Percentiles rank a stretch among this genome's conserved stretches.
These are phyloP conservation scores for Phragmites australis DNA, from an alignment of 176 grass and related monocot species.

Conservation along the genomic window DNA sequence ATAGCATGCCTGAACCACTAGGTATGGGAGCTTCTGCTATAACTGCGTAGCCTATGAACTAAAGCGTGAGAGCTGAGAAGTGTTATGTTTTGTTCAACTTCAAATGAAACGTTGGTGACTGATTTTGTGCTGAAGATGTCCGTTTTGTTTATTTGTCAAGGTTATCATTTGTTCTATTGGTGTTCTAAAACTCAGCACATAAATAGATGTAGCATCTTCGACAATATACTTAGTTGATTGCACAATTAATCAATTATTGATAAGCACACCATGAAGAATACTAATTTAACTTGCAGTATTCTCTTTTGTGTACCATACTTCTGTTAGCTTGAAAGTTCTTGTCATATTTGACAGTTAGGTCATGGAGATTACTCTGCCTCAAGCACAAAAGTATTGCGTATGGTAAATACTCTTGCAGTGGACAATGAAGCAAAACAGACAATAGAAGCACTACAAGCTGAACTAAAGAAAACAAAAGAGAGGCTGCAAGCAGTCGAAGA, in stretches of 20 bases:
- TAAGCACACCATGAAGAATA: background rate
- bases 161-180: slow-evolving; percentile 18
- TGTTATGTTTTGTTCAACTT: slow-evolving; percentile 23
- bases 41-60: background rate
- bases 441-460: slow-evolving; percentile 86
- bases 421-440: slow-evolving; percentile 97
- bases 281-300: slow-evolving; percentile 23
- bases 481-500: slow-evolving; percentile 91
- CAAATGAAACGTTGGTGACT: background rate
- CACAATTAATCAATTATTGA: slow-evolving; percentile 4
- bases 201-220: slow-evolving; percentile 10
- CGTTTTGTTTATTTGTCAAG: background rate
- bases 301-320: slow-evolving; percentile 8
- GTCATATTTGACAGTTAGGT: slow-evolving; percentile 67
- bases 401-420: slow-evolving; percentile 92
- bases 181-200: background rate
- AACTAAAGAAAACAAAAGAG: slow-evolving; percentile 92
- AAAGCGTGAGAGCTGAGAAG: background rate
- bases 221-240: background rate
- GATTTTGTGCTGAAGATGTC: slow-evolving; percentile 19
- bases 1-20: slow-evolving; percentile 14
- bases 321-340: slow-evolving; percentile 25
- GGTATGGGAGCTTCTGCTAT: background rate
- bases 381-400: slow-evolving; percentile 93
- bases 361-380: slow-evolving; percentile 93